phyloP scores from a whole-genome alignment of 2,329 filamentous ascomycete genomes.

The Ramularia endophylla region DNA sequence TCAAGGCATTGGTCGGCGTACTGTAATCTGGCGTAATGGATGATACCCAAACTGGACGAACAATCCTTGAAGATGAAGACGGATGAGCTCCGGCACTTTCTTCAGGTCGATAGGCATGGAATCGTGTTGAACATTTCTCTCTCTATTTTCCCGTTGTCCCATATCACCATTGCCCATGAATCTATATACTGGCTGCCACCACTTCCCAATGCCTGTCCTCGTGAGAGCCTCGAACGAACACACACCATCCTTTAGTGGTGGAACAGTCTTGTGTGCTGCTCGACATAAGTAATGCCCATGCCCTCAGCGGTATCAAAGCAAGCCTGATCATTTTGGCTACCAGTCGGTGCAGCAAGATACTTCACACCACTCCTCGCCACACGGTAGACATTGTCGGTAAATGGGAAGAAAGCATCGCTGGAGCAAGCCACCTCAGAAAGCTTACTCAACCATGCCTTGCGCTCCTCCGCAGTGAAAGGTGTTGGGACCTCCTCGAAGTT shows the following conservation, averaged over 20 bases:
- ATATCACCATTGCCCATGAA: slow-evolving; percentile 3
- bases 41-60: too few species aligned
- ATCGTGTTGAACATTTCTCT: slow-evolving; percentile 7
- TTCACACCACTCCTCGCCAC: slow-evolving; percentile 83
- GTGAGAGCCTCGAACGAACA: too few species aligned
- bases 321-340: slow-evolving; percentile 76
- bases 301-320: slow-evolving; percentile 89
- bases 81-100: too few species aligned
- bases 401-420: slow-evolving; percentile 98
- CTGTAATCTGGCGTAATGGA: too few species aligned
- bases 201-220: not conserved
- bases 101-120: too few species aligned
- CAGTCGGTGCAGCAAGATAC: slow-evolving; percentile 89
- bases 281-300: slow-evolving; percentile 86
- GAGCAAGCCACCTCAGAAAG: slow-evolving; percentile 77
- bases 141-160: not conserved
- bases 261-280: slow-evolving; percentile 91
- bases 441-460: slow-evolving; percentile 77
- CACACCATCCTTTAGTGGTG: slow-evolving; percentile 61
- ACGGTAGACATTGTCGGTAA: slow-evolving; percentile 96
- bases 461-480: slow-evolving; percentile 77
- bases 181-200: too few species aligned
- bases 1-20: too few species aligned
- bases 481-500: slow-evolving; percentile 85
- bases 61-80: too few species aligned